Base-by-base conservation (phyloP, 352 stramenopile genomes). In the Thalassiosira hispida region DNA sequence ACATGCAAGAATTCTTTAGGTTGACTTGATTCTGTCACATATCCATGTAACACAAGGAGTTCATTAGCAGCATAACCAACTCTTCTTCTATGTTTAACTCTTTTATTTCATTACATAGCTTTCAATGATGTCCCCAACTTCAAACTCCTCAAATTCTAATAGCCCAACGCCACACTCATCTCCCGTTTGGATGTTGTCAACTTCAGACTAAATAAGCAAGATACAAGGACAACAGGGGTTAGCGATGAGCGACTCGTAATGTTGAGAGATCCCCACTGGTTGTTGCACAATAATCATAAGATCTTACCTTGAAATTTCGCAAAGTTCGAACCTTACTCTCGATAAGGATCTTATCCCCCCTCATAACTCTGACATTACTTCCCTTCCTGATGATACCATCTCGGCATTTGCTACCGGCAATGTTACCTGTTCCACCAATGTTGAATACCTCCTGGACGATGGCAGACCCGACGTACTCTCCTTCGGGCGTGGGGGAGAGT, bases 121-220 rank as follows among this genome's bases (percentile, higher is more conserved):
- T 86, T 99, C 96, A 68, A 99, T 95, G 20, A 98, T 74, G 85
- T 99, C 97, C 40, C 95, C 97, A 40, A 92, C 85, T 88, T 97
- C 65, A 86, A 98, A 99, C 8, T 96, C 92, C 87, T 98, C 91
- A 70, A 94, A 98, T 23, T 94, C 91, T 42, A 91, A 27, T 44
- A 99, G 91, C 73, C 96, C 95, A 73, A 99, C 96, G 63, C 98
- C 98, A 81, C 97, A 99, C 83, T 99, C 98, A 73, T 98, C 95
- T 59, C 97, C 97, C 79, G 67, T 70, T 71, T 88, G 73, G 73
- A 94, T 92, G 0, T 44, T 55, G 59, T 94, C 88, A 46, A 89
- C 86, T 81, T 94, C 85, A 62, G 85, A 25, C 70, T 79, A 11
- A 46, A 57, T 2, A 53, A 53, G 25, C 33, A 61, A 61, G 33